phyloP scores from a whole-genome alignment of 495 filamentous ascomycete genomes.

The Bombardia bombarda region DNA sequence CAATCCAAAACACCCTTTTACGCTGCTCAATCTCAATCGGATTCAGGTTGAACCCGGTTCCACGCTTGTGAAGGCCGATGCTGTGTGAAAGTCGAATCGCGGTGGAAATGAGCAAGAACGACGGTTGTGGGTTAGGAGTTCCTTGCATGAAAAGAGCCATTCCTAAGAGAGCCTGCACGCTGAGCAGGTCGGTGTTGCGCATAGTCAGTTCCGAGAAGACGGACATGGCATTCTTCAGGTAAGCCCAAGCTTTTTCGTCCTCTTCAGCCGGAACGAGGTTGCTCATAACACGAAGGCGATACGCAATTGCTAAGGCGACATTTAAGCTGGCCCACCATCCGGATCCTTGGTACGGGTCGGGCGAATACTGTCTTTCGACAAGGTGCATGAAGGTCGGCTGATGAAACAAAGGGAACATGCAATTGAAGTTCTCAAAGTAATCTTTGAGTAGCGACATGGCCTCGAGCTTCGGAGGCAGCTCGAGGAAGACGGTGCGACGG shows the following conservation, averaged over 20 bases:
- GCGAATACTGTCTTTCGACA: slow-evolving; percentile 85
- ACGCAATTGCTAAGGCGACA: slow-evolving; percentile 83
- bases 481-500: slow-evolving; percentile 71
- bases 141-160: slow-evolving; percentile 97
- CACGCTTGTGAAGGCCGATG: slow-evolving; percentile 91
- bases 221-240: slow-evolving; percentile 93
- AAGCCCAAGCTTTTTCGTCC: slow-evolving; percentile 87
- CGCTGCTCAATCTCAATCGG: slow-evolving; percentile 88
- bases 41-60: slow-evolving; percentile 84
- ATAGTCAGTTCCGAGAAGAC: slow-evolving; percentile 87
- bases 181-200: slow-evolving; percentile 90
- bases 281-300: slow-evolving; percentile 90
- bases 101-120: slow-evolving; percentile 87
- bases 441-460: slow-evolving; percentile 78
- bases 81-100: slow-evolving; percentile 88
- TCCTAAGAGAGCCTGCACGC: slow-evolving; percentile 91
- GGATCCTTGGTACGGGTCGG: slow-evolving; percentile 87
- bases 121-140: slow-evolving; percentile 92
- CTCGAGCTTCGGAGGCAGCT: slow-evolving; percentile 72
- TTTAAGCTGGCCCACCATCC: slow-evolving; percentile 99
- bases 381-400: slow-evolving; percentile 97
- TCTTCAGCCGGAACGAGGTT: slow-evolving; percentile 84
- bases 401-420: slow-evolving; percentile 95
- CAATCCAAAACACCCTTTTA: slow-evolving; percentile 97
- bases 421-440: slow-evolving; percentile 97